Evolutionary conservation across 345 rosid species (phyloP).

Genomic region (Brassica cretica): DNA sequence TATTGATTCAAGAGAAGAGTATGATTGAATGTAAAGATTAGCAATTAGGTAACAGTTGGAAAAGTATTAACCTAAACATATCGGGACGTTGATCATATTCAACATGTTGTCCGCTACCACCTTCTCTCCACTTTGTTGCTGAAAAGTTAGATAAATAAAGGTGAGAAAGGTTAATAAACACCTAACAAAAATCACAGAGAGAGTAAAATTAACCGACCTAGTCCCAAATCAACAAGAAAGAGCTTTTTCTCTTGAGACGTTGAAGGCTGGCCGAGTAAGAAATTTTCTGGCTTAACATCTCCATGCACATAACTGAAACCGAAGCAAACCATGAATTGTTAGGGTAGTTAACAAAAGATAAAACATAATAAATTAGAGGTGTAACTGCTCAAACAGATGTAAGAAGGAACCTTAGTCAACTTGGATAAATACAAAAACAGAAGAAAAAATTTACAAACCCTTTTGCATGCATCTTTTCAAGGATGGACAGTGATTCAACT

Average conservation of each 20-base stretch:
- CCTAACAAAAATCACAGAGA: conserved; percentile 23
- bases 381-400: conserved; percentile 1
- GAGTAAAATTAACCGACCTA: conserved; percentile 48
- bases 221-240: conserved; percentile 90
- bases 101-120: conserved; percentile 70
- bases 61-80: conserved; percentile 75
- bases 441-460: conserved; percentile 54
- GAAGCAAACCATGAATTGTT: conserved; percentile 11
- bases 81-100: conserved; percentile 99
- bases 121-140: conserved; percentile 96
- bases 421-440: background rate
- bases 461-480: conserved; percentile 86
- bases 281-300: conserved; percentile 96
- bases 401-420: conserved; percentile 14
- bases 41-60: background rate
- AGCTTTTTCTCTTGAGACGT: conserved; percentile 82
- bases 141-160: conserved; percentile 28
- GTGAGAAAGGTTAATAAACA: conserved; percentile 13
- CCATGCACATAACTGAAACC: conserved; percentile 87
- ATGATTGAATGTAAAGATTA: background rate
- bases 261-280: conserved; percentile 92
- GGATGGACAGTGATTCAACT: conserved; percentile 83
- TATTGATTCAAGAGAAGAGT: background rate
- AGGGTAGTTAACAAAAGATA: conserved; percentile 20
- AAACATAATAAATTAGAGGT: conserved; percentile 12